Conservation (phyloP, 164 flowering plant genomes). For the Cinnamomum chago region DNA sequence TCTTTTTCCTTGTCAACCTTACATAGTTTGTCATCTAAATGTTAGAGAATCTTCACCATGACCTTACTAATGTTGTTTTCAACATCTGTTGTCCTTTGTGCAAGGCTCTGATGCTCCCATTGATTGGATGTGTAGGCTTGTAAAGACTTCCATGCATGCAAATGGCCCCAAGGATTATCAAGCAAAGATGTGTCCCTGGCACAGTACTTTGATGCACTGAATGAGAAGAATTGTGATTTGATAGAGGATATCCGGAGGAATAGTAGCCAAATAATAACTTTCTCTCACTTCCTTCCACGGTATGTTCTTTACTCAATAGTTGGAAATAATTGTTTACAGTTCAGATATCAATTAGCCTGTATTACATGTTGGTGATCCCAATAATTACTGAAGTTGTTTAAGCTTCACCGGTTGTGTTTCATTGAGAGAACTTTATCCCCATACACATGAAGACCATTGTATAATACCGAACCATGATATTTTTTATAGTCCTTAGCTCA, state of each 20-base stretch:
- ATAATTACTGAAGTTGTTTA: no score
- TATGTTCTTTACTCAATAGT: conserved; percentile 9
- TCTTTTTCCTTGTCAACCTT: neutral
- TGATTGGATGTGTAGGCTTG: conserved; percentile 48
- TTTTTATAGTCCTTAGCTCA: no score
- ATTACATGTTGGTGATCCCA: neutral
- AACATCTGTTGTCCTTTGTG: neutral
- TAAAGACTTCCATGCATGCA: conserved; percentile 79
- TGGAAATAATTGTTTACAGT: neutral
- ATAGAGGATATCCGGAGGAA: conserved; percentile 41
- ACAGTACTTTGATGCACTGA: conserved; percentile 60
- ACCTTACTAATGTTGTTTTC: neutral
- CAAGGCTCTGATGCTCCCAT: neutral
- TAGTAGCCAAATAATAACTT: conserved; percentile 58
- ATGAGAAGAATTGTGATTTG: conserved; percentile 36
- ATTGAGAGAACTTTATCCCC: no score
- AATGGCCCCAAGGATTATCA: conserved; percentile 63
- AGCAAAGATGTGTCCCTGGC: conserved; percentile 59
- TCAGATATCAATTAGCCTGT: neutral
- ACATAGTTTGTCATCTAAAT: neutral
- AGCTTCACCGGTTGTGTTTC: no score
- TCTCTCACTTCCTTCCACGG: conserved; percentile 91
- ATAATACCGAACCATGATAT: no score
- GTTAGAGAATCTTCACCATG: no score
- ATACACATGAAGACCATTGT: no score